Base-by-base conservation (phyloP, 805 yeast genomes). In the Wickerhamiella bombiphila region DNA sequence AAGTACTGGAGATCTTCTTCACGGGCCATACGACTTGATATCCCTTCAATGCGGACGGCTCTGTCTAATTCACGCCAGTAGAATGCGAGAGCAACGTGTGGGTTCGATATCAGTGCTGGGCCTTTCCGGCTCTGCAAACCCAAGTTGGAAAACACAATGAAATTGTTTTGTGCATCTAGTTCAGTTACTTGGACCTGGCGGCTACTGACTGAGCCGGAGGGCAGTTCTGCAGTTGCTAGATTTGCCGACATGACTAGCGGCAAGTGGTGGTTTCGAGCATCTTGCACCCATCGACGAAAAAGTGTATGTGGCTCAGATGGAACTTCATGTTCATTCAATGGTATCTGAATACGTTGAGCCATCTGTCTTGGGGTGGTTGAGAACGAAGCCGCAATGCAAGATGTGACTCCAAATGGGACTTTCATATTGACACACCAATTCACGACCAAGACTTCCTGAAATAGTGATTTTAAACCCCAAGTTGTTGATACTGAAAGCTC, bases 11-110 rank as follows among this genome's bases (percentile, higher is more conserved):
- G 73, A 4, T 82, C 70, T 16, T 78, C 80, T 48, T 78, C 83
- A 38, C 74, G 63, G 21, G 72, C 64, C 25, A 86, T 78, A 42
- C 65, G 68, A 55, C 80, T 93, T 47, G 80, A 71, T 7, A 61
- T 44, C 20, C 98, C 98, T 56, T 91, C 97, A 4, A 91, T 76
- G 42, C 98, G 69, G 3, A 88, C 93, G 60, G 88, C 96, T 46
- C 95, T 74, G 61, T 91, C 94, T 26, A 78, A 56, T 45, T 72
- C 74, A 40, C 79, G 81, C 97, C 97, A 91, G 60, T 83, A 88
- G 56, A 86, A 88, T 4, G 79, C 78, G 46, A 88, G 63, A 1
- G 94, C 74, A 1, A 85, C 95, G 50, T 69, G 68, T 44, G 78
- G 76, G 57, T 91, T 91, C 28, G 76, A 61, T 24, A 59, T 58